These are phyloP conservation scores for Zygosaccharomyces bailii DNA, from an alignment of 805 yeast genomes.

Conservation along the genomic window DNA sequence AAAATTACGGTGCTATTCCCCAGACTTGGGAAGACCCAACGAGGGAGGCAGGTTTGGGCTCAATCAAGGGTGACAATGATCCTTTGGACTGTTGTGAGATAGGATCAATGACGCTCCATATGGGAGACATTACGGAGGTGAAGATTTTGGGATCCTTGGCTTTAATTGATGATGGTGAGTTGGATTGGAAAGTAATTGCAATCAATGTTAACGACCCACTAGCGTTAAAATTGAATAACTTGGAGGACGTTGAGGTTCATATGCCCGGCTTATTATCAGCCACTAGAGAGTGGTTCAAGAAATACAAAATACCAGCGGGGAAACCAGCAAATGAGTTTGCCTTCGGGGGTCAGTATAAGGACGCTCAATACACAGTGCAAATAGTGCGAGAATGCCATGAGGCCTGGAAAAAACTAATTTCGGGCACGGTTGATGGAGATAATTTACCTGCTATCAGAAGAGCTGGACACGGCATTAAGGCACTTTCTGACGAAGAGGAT, in stretches of 20 bases:
- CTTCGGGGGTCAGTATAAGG: constrained; percentile 63
- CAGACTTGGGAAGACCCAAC: constrained; percentile 99
- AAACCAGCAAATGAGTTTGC: constrained; percentile 75
- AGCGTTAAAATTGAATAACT: constrained; percentile 54
- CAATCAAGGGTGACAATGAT: constrained; percentile 80
- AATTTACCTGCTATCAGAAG: constrained; percentile 42
- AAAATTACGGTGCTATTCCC: constrained; percentile 84
- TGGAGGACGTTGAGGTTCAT: constrained; percentile 61
- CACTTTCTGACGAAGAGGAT: constrained; percentile 22
- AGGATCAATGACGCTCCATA: constrained; percentile 53
- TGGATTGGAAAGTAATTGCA: constrained; percentile 89
- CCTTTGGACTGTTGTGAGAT: constrained; percentile 94
- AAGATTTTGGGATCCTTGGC: constrained; percentile 76
- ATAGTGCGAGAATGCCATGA: constrained; percentile 61
- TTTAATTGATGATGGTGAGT: constrained; percentile 86
- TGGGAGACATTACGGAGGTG: constrained; percentile 64
- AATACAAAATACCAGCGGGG: constrained; percentile 80
- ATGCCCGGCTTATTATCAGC: constrained; percentile 71
- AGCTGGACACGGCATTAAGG: constrained; percentile 49
- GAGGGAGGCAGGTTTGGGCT: constrained; percentile 41
- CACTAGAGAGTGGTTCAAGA: constrained; percentile 75
- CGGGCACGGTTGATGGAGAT: constrained; percentile 38
- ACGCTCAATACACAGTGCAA: constrained; percentile 54
- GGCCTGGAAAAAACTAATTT: constrained; percentile 62
- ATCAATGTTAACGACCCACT: constrained; percentile 66